Base-by-base conservation (phyloP, 352 stramenopile genomes). In the Globisporangium radiosum region DNA sequence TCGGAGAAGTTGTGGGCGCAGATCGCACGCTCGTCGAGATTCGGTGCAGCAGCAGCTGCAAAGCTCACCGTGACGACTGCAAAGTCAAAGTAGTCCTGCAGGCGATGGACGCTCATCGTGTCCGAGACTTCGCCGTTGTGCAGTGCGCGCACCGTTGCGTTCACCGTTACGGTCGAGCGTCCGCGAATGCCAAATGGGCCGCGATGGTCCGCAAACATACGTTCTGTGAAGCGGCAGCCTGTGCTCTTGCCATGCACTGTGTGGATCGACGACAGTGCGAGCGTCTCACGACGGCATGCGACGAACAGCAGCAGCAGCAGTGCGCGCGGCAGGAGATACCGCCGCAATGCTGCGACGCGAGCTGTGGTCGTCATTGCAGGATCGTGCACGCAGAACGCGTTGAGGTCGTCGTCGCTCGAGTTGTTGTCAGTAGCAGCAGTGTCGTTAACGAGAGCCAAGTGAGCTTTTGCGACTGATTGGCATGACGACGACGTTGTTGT, bases 81-180 rank as follows among this genome's bases (percentile, higher is more conserved):
- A 68, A 92, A 89, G 48, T 93, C 72, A 54, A 95, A 89, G 56
- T 95, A 92, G 61, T 92, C 83, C 52, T 69, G 69, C 48, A 93
- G 64, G 47, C 76, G 69, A 38, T 81, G 70, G 43, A 91, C 64
- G 14, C 75, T 92, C 60, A 95, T 92, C 38, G 73, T 60, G 59
- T 91, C 73, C 7, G 75, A 67, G 47, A 91, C 75, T 52, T 90
- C 76, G 37, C 78, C 57, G 56, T 84, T 71, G 1, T 60, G 52
- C 15, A 93, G 56, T 33, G 78, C 61, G 17, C 70, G 70, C 38
- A 92, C 59, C 14, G 62, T 78, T 10, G 75, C 80, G 53, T 80
- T 68, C 10, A 93, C 63, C 0, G 49, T 19, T 43, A 93, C 61
- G 19, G 61, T 81, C 36, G 83, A 88, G 42, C 58, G 70, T 14